Conservation (phyloP, 2,329 filamentous ascomycete species). For the Fusarium chlamydosporum region DNA sequence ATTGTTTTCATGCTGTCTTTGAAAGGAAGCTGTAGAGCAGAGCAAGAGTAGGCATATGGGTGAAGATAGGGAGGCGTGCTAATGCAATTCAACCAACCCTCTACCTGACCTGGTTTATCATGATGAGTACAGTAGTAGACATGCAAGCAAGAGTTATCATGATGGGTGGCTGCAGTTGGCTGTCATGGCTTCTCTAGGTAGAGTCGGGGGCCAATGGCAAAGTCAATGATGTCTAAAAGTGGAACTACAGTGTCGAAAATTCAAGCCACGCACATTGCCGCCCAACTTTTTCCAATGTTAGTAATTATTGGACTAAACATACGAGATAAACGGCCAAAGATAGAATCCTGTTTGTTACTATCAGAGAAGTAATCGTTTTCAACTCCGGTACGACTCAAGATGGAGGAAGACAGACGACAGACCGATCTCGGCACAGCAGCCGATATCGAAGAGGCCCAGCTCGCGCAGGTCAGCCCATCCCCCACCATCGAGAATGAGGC, state of each 20-base stretch:
- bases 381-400: constrained; percentile 52
- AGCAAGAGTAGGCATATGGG: constrained; percentile 46
- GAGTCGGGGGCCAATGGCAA: constrained; percentile 34
- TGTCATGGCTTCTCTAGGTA: constrained; percentile 27
- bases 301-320: constrained; percentile 8
- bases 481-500: constrained; percentile 35
- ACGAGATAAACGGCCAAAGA: not conserved
- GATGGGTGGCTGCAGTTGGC: constrained; percentile 22
- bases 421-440: constrained; percentile 78
- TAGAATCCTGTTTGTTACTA: not conserved
- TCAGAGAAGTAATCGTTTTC: not conserved
- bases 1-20: constrained; percentile 45
- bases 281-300: constrained; percentile 41
- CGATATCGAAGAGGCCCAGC: constrained; percentile 69
- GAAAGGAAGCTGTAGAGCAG: constrained; percentile 37
- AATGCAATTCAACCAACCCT: constrained; percentile 52
- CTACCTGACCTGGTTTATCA: constrained; percentile 11
- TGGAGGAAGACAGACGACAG: constrained; percentile 82
- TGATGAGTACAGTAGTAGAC: constrained; percentile 6
- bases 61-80: constrained; percentile 53
- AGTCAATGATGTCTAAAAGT: constrained; percentile 32
- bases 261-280: constrained; percentile 34
- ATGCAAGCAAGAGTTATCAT: constrained; percentile 30
- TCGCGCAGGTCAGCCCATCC: constrained; percentile 52
- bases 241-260: constrained; percentile 45